Evolutionary conservation across 805 yeast species (phyloP), one percentile per base, ranked within the genome.

Genomic region (Lipomyces sp.): DNA sequence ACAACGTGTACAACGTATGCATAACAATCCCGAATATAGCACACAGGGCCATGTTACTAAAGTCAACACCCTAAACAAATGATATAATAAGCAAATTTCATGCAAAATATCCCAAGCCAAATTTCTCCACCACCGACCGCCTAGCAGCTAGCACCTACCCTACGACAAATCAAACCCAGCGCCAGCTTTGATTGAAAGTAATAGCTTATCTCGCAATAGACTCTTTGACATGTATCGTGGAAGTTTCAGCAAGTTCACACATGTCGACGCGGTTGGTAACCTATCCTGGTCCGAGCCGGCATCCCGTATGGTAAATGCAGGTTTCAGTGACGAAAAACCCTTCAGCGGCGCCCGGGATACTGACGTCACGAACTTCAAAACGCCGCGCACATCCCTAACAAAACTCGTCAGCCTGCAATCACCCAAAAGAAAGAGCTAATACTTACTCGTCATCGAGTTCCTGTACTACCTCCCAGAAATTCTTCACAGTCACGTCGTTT

Each of bases 181-280:
- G 2, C 82, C 88, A 0, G 90, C 75, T 49, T 81, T 79, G 43
- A 93, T 89, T 1, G 96, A 81, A 65, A 84, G 87, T 22, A 88
- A 64, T 46, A 91, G 68, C 65, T 89, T 90, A 38, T 75, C 69
- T 49, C 74, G 74, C 38, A 93, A 68, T 1, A 76, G 23, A 36
- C 72, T 66, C 61, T 81, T 84, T 59, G 84, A 71, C 57, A 72
- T 69, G 66, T 93, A 93, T 64, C 89, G 84, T 0, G 98, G 98
- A 24, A 93, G 67, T 62, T 84, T 89, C 54, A 93, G 71, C 50
- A 93, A 68, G 63, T 93, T 93, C 28, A 89, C 86, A 73, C 98
- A 93, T 0, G 98, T 93, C 0, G 96, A 81, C 0, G 98, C 85
- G 0, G 97, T 87, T 0, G 98, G 98, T 35, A 93, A 70, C 28